These are phyloP conservation scores for Neofusicoccum umdonicola DNA, from an alignment of 2,329 filamentous ascomycete genomes.

Conservation along the genomic window DNA sequence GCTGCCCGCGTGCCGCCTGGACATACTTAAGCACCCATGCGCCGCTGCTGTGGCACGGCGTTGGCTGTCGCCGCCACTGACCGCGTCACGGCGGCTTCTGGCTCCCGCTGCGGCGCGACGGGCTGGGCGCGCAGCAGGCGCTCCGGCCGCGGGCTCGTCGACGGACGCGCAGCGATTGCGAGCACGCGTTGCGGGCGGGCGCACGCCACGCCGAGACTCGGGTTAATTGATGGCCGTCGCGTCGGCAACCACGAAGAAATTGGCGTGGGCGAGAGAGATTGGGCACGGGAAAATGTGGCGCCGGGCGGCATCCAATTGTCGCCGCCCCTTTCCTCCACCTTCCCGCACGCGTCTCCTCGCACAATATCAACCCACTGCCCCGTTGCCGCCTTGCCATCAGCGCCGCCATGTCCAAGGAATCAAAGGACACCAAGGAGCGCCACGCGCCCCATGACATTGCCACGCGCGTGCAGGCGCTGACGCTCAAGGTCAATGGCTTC, in stretches of 20 bases:
- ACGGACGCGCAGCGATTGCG: neutral
- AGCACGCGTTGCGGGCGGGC: too few species aligned
- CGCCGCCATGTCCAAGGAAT: slow-evolving; percentile 12
- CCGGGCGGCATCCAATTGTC: neutral
- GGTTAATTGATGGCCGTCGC: neutral
- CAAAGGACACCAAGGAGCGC: slow-evolving; percentile 13
- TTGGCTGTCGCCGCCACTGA: neutral
- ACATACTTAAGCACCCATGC: neutral
- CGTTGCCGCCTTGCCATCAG: neutral
- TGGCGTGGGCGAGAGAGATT: neutral
- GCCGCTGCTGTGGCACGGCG: neutral
- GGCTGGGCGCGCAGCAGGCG: neutral
- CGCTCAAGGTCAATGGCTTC: slow-evolving; percentile 20
- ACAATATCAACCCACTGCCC: slow-evolving; percentile 14
- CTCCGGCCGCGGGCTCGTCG: neutral
- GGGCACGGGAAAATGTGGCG: neutral
- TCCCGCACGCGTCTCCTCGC: neutral
- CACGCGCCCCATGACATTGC: slow-evolving; percentile 18
- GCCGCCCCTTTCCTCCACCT: neutral
- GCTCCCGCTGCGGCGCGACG: neutral
- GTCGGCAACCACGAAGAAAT: neutral
- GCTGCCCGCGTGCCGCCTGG: neutral
- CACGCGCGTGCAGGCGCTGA: slow-evolving; percentile 18
- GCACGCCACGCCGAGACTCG: too few species aligned
- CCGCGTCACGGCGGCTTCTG: neutral